Evolutionary conservation across 208 protist species (phyloP).

Genomic region (Leishmania guyanensis): DNA sequence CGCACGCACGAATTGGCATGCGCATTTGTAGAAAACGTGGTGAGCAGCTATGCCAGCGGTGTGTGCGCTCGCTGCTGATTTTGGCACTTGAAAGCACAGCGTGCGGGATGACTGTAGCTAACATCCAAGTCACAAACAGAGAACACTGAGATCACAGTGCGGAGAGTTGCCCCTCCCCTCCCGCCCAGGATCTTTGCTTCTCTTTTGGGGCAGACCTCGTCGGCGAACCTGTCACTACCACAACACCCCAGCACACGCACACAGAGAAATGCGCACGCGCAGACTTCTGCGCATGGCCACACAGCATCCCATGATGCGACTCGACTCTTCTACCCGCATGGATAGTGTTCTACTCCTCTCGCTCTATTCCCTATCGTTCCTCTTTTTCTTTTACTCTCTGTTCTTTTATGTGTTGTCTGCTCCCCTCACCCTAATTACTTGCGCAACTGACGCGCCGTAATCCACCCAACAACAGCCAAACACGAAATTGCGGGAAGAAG

Average conservation of each 20-base stretch:
- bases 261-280: not conserved
- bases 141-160: not conserved
- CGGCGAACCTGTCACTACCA: not conserved
- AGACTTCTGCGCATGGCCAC: not conserved
- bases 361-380: not conserved
- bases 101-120: not conserved
- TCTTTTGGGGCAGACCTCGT: not conserved
- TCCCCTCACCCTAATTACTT: not conserved
- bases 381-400: constrained; percentile 7
- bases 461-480: not conserved
- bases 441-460: not conserved
- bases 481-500: not conserved
- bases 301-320: not conserved
- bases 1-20: not conserved
- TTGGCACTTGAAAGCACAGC: not conserved
- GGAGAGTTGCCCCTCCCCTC: not conserved
- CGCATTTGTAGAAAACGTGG: not conserved
- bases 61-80: not conserved
- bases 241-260: not conserved
- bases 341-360: not conserved
- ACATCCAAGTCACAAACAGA: not conserved
- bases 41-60: not conserved
- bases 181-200: not conserved
- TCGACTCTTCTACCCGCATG: not conserved
- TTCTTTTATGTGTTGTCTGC: not conserved